Evolutionary conservation across 2,329 filamentous ascomycete genomes (phyloP), one percentile per base, ranked within the genome.

Genomic region (Ambrosiella xylebori): DNA sequence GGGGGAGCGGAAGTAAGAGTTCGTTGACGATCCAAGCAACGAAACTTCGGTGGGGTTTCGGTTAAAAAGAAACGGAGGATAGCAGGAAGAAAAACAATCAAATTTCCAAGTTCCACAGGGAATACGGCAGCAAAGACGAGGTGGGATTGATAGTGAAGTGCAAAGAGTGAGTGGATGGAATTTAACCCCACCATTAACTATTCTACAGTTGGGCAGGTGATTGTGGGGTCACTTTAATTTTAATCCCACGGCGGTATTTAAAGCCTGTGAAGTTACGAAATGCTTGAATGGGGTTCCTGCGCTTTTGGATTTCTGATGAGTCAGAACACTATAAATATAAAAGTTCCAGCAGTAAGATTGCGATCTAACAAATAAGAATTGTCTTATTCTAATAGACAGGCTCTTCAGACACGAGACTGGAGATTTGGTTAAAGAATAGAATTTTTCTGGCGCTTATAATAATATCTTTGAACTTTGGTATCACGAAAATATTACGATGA

Each of bases 131-230:
- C 19, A 38, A 27, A 53, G n/a, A 35, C 45, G 7, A 19, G 2
- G 45, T n/a, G 45, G 11, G 2, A 47, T 13, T 5, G n/a, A 47
- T 15, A 47, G 11, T 13, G 27, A 27, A 27, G 27, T 15, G 11
- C 11, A 47, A 47, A 17, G n/a, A 47, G 11, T 47, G 19, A 13
- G 44, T 47, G 7, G n/a, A 47, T 40, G 35, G 36, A 57, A 27
- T 57, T 49, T 38, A 35, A 57, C 55, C 44, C 45, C 55, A 51
- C 55, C 27, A 36, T 19, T 44, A 47, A 17, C 19, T 6, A 47
- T 47, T 13, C n/a, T 47, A 47, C n/a, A 15, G 13, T 49, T 37
- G 15, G 44, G 55, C 44, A 47, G 15, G 27, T 51, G 17, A 35
- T 50, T 36, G 55, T 13, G 41, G 55, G 55, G 53, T 35, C n/a